Evolutionary conservation across 441 rosid genomes (phyloP).

Genomic region (Bruguiera hainesii): DNA sequence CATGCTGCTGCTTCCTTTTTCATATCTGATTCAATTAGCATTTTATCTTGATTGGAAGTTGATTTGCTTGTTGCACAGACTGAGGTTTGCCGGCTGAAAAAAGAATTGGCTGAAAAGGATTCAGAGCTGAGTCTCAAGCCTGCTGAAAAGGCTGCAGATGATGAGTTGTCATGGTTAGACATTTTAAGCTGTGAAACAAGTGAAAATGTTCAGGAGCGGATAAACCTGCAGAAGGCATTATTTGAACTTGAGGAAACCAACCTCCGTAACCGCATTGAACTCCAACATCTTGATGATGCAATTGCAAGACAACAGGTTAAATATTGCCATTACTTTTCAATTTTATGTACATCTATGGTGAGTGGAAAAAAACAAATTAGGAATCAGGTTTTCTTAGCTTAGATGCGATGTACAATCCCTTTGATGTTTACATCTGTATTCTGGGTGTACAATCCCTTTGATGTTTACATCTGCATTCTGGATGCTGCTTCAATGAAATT

Average conservation of each 20-base stretch:
- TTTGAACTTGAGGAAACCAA: conserved; percentile 93
- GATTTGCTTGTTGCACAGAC: conserved; percentile 40
- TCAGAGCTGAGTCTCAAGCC: conserved; percentile 69
- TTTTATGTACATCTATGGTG: not conserved
- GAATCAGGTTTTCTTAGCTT: not conserved
- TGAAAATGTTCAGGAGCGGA: conserved; percentile 94
- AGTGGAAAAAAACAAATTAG: not conserved
- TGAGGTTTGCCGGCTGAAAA: conserved; percentile 79
- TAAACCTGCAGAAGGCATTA: conserved; percentile 90
- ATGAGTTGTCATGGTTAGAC: conserved; percentile 89
- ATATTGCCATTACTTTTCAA: not conserved
- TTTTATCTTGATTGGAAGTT: conserved; percentile 4
- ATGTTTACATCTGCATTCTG: too few species aligned
- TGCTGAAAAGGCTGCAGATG: conserved; percentile 69
- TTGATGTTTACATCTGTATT: not conserved
- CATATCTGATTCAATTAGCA: not conserved
- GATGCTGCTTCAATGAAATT: too few species aligned
- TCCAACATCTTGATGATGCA: conserved; percentile 85
- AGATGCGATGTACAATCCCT: not conserved
- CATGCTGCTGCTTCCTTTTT: conserved; percentile 28
- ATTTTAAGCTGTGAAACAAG: conserved; percentile 85
- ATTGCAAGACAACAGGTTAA: conserved; percentile 80
- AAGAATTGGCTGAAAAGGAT: conserved; percentile 86
- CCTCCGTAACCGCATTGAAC: conserved; percentile 69
- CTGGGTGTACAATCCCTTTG: not conserved